Base-by-base conservation (phyloP, 2,329 filamentous ascomycete genomes). In the Orbilia javanica region DNA sequence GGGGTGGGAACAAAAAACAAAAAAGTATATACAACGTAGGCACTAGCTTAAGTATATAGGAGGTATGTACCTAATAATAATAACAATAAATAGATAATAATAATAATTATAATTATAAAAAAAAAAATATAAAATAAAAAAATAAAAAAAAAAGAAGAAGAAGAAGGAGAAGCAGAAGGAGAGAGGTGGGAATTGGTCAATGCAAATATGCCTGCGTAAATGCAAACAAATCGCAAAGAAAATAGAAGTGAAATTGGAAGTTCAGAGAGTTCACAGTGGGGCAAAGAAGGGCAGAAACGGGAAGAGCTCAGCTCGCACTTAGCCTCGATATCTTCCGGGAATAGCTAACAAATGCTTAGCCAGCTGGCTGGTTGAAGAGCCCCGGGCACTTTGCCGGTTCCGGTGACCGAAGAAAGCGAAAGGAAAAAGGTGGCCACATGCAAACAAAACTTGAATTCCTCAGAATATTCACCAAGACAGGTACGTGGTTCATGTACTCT, bases 331-430 rank as follows among this genome's bases (percentile, higher is more conserved):
- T 72, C 34, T 62, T 65, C 69, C 69, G 69, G 69, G 34, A 65
- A 52, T 34, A 65, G 69, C 50, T 48, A 42, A 48, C 2, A 8
- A 36, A 2, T 39, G 11, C 36, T 39, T 8, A 39, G 39, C 39
- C 44, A 64, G 60, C 60, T 36, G 22, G 39, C 39, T 57, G 52
- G 36, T 39, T 39, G 34, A 62, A 34, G 50, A 64, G 69, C 39
- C 42, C 42, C 57, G 60, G 69, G 60, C 69, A 63, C 69, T 60
- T 73, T 63, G 60, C 69, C 50, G 62, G 69, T 73, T 73, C 69
- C 69, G 69, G 69, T 64, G 60, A 25, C 48, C 27, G 34, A 39
- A 52, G 36, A 31, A 70, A 36, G 22, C 5, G 15, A 29, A 42
- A 25, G 20, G 15, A 29, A 42, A 60, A 60, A 42, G 31, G 55